These are phyloP conservation scores for Populus nigra DNA, from an alignment of 345 rosid species.

Conservation along the genomic window DNA sequence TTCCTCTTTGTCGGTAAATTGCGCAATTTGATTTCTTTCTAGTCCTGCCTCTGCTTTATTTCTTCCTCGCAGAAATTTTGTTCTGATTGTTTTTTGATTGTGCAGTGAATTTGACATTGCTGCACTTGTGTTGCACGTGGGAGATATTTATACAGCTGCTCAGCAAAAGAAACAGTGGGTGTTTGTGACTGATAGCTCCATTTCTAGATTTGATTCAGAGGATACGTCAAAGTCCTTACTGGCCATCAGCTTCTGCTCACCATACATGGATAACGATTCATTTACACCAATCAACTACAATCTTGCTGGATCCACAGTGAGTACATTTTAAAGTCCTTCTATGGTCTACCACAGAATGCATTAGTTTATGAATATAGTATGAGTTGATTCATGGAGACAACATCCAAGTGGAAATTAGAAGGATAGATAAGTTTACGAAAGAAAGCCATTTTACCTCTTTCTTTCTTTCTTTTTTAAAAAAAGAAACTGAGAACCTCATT, in stretches of 20 bases:
- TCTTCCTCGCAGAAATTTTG: background rate
- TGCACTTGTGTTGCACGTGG: conserved; percentile 68
- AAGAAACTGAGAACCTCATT: background rate
- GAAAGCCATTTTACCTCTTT: background rate
- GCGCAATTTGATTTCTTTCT: background rate
- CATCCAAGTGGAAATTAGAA: background rate
- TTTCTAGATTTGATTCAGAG: conserved; percentile 34
- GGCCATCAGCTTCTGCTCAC: conserved; percentile 76
- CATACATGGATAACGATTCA: conserved; percentile 43
- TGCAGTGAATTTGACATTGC: conserved; percentile 86
- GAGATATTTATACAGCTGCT: conserved; percentile 54
- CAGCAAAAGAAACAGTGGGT: conserved; percentile 84
- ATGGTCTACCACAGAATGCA: background rate
- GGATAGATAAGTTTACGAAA: background rate
- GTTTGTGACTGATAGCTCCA: conserved; percentile 76
- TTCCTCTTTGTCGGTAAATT: conserved; percentile 71
- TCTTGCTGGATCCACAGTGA: conserved; percentile 81
- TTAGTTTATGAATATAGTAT: background rate
- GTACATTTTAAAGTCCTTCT: conserved; percentile 20
- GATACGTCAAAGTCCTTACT: conserved; percentile 57
- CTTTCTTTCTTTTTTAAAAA: background rate
- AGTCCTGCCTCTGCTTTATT: background rate
- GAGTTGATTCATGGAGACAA: background rate
- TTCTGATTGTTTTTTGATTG: background rate
- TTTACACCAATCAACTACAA: conserved; percentile 54